Evolutionary conservation across 73 alveolate species (phyloP), one percentile per base, ranked within the genome.

Genomic region (Paramecium tetraurelia): DNA sequence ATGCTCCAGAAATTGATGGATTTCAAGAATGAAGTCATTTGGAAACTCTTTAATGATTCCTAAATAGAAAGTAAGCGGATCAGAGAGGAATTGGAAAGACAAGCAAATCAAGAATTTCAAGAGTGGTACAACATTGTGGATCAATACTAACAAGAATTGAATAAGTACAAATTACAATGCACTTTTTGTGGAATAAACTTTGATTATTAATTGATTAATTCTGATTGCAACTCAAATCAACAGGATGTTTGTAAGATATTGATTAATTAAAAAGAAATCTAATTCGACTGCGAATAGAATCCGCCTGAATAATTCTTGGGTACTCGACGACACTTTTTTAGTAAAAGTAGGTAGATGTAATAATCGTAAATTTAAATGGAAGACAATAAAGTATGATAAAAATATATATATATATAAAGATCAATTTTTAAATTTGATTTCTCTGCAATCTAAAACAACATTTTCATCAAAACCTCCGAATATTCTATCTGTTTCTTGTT

Each of bases 171-270:
- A 75, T n/a, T 75, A 41, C 7, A 29, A 35, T 75, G 87, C 21
- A 29, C 63, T 18, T 75, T 75, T 75, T 75, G 87, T 75, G 87
- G 87, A 75, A 35, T 75, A 1, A 75, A 75, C 7, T 75, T 75
- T 41, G 87, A 68, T 41, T 75, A 75, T 36, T 75, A 75, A 41
- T 38, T 75, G 20, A 75, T 75, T 22, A 75, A 75, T 75, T 29
- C 87, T 14, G 40, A 38, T 41, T 75, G 87, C 48, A 63, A 63
- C 24, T 63, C 8, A 63, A 63, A 63, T 63, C 14, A 27, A 33
- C 31, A 11, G 12, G 84, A 63, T 63, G 46, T 12, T 2, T 12
- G 84, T 63, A 63, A 63, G 27, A 27, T 21, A 5, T 31, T 63
- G 9, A 63, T 63, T 27, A 68, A 68, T 3, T 29, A 68, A 20